Evolutionary conservation across 2,329 filamentous ascomycete species (phyloP).

Genomic region (Ascochyta koolunga): DNA sequence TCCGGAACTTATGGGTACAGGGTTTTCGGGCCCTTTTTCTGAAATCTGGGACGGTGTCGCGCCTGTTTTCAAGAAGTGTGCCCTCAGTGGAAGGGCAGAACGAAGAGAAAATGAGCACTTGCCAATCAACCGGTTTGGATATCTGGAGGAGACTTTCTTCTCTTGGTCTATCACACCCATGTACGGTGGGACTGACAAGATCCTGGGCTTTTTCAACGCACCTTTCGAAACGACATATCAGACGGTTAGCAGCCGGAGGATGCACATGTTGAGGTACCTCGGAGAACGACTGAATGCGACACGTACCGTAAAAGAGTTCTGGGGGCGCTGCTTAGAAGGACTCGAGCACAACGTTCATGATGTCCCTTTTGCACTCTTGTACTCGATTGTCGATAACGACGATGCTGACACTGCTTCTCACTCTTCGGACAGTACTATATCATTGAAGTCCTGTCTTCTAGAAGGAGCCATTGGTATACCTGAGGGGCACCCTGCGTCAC

Average conservation of each 20-base stretch:
- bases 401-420: conserved; percentile 33
- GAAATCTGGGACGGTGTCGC: conserved; percentile 51
- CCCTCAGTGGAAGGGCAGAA: conserved; percentile 35
- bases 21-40: conserved; percentile 42
- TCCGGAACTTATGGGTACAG: conserved; percentile 41
- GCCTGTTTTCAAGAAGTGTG: conserved; percentile 37
- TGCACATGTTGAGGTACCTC: conserved; percentile 49
- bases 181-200: conserved; percentile 44
- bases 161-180: conserved; percentile 54
- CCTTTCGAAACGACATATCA: conserved; percentile 49
- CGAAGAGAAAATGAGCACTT: conserved; percentile 39
- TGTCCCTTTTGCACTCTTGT: conserved; percentile 42
- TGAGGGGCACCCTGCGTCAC: conserved; percentile 36
- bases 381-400: conserved; percentile 38
- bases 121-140: conserved; percentile 37
- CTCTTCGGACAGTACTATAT: conserved; percentile 35
- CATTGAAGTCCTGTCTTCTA: conserved; percentile 36
- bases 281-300: conserved; percentile 43
- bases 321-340: conserved; percentile 57
- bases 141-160: conserved; percentile 47
- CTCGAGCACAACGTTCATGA: conserved; percentile 49
- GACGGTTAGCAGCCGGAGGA: conserved; percentile 46
- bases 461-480: conserved; percentile 44
- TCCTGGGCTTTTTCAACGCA: conserved; percentile 40
- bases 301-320: conserved; percentile 49